Evolutionary conservation across 2,329 filamentous ascomycete species (phyloP).

Genomic region (Fusarium sp.): DNA sequence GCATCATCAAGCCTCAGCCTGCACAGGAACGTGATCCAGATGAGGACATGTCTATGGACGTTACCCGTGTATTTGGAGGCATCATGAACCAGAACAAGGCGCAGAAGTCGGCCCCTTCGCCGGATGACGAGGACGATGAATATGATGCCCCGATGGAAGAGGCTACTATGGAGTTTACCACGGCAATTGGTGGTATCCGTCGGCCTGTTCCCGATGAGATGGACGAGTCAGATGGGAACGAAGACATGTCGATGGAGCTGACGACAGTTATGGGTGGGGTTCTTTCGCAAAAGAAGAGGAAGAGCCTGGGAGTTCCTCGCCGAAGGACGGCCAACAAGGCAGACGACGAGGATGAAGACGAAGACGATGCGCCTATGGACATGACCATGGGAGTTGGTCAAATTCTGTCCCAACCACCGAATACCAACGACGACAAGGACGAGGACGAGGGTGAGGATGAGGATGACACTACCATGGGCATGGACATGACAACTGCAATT

Average conservation of each 20-base stretch:
- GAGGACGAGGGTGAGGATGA: conserved; percentile 52
- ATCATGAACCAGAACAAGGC: conserved; percentile 68
- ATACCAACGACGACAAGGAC: conserved; percentile 47
- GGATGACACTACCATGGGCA: conserved; percentile 57
- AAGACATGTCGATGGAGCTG: conserved; percentile 85
- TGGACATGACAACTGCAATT: conserved; percentile 76
- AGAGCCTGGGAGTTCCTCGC: conserved; percentile 37
- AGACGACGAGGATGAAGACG: conserved; percentile 44
- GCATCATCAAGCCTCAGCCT: conserved; percentile 60
- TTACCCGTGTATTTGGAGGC: conserved; percentile 83
- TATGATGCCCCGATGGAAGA: conserved; percentile 56
- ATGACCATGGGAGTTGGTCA: conserved; percentile 69
- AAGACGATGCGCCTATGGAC: conserved; percentile 58
- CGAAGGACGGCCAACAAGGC: conserved; percentile 46
- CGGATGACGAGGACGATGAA: conserved; percentile 45
- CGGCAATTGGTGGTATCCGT: conserved; percentile 78
- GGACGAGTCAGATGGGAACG: conserved; percentile 59
- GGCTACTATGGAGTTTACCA: conserved; percentile 82
- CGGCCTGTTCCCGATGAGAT: conserved; percentile 47
- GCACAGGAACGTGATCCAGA: conserved; percentile 59
- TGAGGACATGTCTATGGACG: conserved; percentile 92
- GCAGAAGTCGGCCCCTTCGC: conserved; percentile 2
- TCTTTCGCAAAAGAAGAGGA: conserved; percentile 49
- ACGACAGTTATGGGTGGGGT: conserved; percentile 73
- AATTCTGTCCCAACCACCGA: conserved; percentile 58